Conservation (phyloP, 441 rosid genomes). For the Biscutella auriculata region DNA sequence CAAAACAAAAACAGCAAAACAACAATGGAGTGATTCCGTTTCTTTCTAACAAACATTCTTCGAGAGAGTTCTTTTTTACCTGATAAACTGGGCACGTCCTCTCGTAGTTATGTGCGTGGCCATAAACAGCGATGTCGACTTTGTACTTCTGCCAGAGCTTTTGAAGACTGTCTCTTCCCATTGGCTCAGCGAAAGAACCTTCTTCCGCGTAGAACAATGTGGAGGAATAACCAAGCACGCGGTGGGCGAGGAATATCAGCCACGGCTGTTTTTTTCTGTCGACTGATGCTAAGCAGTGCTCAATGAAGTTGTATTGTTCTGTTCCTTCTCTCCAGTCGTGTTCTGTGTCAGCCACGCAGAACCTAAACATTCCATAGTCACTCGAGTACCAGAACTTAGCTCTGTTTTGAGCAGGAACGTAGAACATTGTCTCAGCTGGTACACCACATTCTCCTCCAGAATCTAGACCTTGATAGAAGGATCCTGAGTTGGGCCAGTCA, state of each 20-base stretch:
- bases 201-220: constrained; percentile 36
- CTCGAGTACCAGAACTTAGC: constrained; percentile 75
- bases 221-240: constrained; percentile 80
- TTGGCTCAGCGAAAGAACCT: constrained; percentile 72
- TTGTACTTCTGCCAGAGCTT: constrained; percentile 83
- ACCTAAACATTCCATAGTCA: constrained; percentile 79
- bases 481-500: constrained; percentile 79
- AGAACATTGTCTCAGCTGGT: constrained; percentile 76
- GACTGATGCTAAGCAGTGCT: constrained; percentile 58
- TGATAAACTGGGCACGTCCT: constrained; percentile 81
- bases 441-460: constrained; percentile 94
- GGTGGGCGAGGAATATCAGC: constrained; percentile 76
- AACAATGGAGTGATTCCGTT: neutral
- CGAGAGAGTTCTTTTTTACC: constrained; percentile 30
- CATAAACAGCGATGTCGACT: constrained; percentile 72
- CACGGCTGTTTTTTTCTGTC: constrained; percentile 79
- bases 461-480: constrained; percentile 53
- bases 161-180: constrained; percentile 75
- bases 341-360: constrained; percentile 78
- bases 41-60: neutral
- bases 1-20: neutral
- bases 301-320: constrained; percentile 66
- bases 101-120: constrained; percentile 80
- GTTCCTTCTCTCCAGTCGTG: constrained; percentile 87
- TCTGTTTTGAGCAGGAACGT: constrained; percentile 63